Base-by-base conservation (phyloP, 257 asterid species). In the Jaltomata sinuosa region DNA sequence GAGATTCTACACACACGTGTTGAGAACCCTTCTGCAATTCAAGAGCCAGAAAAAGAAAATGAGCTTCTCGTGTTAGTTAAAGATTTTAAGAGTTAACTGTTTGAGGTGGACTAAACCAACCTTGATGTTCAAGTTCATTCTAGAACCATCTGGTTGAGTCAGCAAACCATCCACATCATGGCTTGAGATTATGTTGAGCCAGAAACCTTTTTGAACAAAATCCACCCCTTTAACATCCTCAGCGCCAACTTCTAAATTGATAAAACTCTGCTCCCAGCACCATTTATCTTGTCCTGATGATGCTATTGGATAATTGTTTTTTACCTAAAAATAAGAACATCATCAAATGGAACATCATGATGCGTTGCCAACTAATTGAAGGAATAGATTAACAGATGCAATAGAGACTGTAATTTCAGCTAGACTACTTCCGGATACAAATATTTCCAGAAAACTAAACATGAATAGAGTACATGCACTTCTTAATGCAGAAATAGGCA, bases 231-330 rank as follows among this genome's bases (percentile, higher is more conserved):
- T 87, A 80, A 94, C 92, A 90, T 96, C 98, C 90, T 96, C 93
- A 11, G 91, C 89, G 11, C 97, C 98, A 85, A 91, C 94, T 87
- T 92, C 92, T 81, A 93, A 89, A 83, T 93, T 61, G 79, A 87
- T 80, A 83, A 72, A 89, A 88, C 90, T 92, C 83, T 90, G 90
- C 83, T 94, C 97, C 99, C 99, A 96, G 88, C 99, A 96, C 99
- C 98, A 96, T 83, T 81, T 90, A 88, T 94, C 99, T 90, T 93
- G 92, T 84, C 92, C 94, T 3, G 90, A 90, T 42, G 84, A 59
- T 42, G 86, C 74, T 85, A 84, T 89, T 11, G 92, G 92, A 27
- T 89, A 87, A 79, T 85, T 45, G 85, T 84, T 91, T 86, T 87
- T 94, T 84, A 93, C 98, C 99, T 96, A 82, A 38, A 86, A 68